Evolutionary conservation across 1,139 yeast genomes (phyloP), one percentile per base, ranked within the genome.

Genomic region (Starmera stellimalicola): DNA sequence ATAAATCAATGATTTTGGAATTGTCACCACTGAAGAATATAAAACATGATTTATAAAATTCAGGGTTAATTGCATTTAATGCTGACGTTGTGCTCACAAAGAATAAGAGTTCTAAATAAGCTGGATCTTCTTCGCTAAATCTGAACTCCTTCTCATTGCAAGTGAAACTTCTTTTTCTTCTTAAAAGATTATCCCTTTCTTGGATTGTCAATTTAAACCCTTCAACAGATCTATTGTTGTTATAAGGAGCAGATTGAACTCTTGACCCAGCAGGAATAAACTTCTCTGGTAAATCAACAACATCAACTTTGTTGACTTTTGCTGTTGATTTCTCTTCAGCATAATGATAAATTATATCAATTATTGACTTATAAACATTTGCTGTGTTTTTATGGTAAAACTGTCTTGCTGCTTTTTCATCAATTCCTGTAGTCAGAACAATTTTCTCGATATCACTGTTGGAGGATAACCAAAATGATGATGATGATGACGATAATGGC

Each of bases 21-120:
- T 55, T 45, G 34, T 70, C 59, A 2, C 72, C 73, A 22, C 54
- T 37, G 36, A 58, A 63, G 40, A 62, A 61, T 9, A 44, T 54
- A 11, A 70, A 37, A 3, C 64, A 60, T 18, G 54, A 46, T 12
- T 50, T 40, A 27, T 63, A 55, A 38, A 72, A 70, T 5, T 38
- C 33, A 50, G 50, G 46, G 25, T 38, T 38, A 5, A 48, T 18
- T 2, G 43, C 34, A 4, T 35, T 38, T 3, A 46, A 29, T 3
- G 17, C 6, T 3, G 23, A 32, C 27, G 39, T 41, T 3, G 33
- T 16, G 12, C 32, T 37, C 3, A 46, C 37, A 3, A 44, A 14
- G 6, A 37, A 36, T 3, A 44, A 43, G 7, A 48, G 26, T n/a
- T 43, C 40, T 3, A 18, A 9, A 7, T 37, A 36, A 33, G 41